Conservation (phyloP, 164 flowering plant genomes). For the Echeveria elegans region DNA sequence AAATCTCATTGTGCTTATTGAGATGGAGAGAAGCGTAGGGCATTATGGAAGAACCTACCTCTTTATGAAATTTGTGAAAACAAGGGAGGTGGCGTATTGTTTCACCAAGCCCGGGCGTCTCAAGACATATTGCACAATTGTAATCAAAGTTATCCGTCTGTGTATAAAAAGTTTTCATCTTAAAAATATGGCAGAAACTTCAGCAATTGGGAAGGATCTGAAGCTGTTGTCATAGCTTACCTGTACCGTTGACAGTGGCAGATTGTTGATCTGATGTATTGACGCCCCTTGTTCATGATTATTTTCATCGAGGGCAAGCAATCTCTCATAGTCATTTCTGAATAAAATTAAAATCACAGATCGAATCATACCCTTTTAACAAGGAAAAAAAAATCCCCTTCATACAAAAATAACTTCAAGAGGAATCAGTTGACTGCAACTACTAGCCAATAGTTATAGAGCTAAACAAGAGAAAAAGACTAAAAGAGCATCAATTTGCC, state of each 20-base stretch:
- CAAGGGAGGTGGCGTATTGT: constrained; percentile 90
- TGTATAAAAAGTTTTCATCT: neutral
- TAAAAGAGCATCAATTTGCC: too few relatives aligned
- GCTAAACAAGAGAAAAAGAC: too few relatives aligned
- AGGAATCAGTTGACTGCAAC: neutral
- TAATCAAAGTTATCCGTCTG: constrained; percentile 61
- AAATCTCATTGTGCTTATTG: too few relatives aligned
- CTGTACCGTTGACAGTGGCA: constrained; percentile 77
- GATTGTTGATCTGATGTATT: constrained; percentile 43
- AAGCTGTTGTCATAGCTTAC: constrained; percentile 20
- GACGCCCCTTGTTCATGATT: constrained; percentile 70
- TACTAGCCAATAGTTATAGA: too few relatives aligned
- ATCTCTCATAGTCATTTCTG: constrained; percentile 92
- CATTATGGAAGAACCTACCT: constrained; percentile 30
- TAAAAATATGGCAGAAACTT: neutral
- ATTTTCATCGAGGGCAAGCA: constrained; percentile 79
- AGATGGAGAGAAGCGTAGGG: neutral
- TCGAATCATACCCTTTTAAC: neutral
- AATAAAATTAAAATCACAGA: neutral
- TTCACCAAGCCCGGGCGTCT: constrained; percentile 67
- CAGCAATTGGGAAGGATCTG: too few relatives aligned
- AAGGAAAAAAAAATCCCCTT: neutral
- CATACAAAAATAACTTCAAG: neutral
- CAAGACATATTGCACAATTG: constrained; percentile 84
- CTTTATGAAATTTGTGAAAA: constrained; percentile 95